Percentiles rank a stretch among this genome's conserved stretches.
Conservation (phyloP, 768 basidiomycete species). For the Podaxis sp. region DNA sequence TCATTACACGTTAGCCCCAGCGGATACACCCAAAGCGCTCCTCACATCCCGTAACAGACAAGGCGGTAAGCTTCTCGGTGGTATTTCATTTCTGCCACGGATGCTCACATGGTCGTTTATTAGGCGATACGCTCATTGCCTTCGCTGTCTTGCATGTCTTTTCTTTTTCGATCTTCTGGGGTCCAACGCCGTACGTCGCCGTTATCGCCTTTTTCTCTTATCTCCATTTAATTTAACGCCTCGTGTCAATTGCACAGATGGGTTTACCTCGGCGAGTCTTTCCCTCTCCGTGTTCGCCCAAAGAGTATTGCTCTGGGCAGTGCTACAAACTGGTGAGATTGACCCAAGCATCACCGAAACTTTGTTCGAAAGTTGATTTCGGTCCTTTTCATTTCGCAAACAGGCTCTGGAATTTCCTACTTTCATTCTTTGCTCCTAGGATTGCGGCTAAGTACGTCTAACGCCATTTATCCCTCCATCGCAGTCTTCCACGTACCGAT, state of each 20-base stretch:
- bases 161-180: slow-evolving; percentile 74
- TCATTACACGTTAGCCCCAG: slow-evolving; percentile 60
- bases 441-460: slow-evolving; percentile 50
- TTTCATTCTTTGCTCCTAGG: slow-evolving; percentile 69
- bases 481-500: background rate
- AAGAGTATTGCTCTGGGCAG: slow-evolving; percentile 79
- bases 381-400: background rate
- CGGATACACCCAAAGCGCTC: slow-evolving; percentile 40
- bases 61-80: slow-evolving; percentile 35
- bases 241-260: slow-evolving; percentile 32
- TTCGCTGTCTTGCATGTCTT: slow-evolving; percentile 80
- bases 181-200: slow-evolving; percentile 53
- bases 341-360: background rate
- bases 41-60: slow-evolving; percentile 55
- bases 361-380: background rate
- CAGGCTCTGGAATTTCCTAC: slow-evolving; percentile 67
- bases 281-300: slow-evolving; percentile 77
- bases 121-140: slow-evolving; percentile 65
- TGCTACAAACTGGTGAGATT: slow-evolving; percentile 37
- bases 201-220: background rate
- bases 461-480: background rate
- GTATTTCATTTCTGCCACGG: background rate
- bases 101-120: background rate
- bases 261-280: slow-evolving; percentile 77
- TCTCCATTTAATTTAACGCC: background rate